Conservation (phyloP, 495 filamentous ascomycete genomes). For the Barbatosphaeria neglecta region DNA sequence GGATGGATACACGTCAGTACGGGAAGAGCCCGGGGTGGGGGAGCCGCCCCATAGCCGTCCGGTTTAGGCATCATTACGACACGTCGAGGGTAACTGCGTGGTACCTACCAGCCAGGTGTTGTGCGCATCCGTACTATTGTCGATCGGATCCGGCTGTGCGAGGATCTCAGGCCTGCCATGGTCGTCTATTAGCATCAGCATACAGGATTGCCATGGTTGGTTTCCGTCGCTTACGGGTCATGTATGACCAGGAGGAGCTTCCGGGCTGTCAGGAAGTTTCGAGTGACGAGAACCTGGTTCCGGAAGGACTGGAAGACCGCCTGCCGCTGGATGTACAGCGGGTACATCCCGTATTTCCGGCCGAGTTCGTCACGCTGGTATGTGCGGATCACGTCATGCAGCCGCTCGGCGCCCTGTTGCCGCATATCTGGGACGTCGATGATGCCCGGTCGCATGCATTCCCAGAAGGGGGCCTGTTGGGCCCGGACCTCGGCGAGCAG, state of each 20-base stretch:
- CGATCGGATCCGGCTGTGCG: slow-evolving; percentile 53
- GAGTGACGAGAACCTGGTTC: slow-evolving; percentile 80
- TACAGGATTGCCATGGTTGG: too few species aligned
- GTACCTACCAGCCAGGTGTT: slow-evolving; percentile 73
- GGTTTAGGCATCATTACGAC: too few species aligned
- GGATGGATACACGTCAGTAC: slow-evolving; percentile 1
- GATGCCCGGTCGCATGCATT: slow-evolving; percentile 44
- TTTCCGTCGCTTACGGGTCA: slow-evolving; percentile 72
- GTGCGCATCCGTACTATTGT: slow-evolving; percentile 64
- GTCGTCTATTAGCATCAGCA: slow-evolving; percentile 11
- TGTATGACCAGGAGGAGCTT: slow-evolving; percentile 68
- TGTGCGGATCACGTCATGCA: slow-evolving; percentile 59
- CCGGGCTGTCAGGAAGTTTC: slow-evolving; percentile 19
- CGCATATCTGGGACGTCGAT: slow-evolving; percentile 30
- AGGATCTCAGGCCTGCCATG: slow-evolving; percentile 53
- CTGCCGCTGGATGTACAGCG: slow-evolving; percentile 60
- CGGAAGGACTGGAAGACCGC: slow-evolving; percentile 66
- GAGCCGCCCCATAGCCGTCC: too few species aligned
- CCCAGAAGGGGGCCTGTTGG: slow-evolving; percentile 46
- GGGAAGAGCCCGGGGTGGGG: background rate
- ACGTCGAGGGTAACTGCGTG: too few species aligned
- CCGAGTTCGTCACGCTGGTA: slow-evolving; percentile 60
- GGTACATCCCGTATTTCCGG: slow-evolving; percentile 61
- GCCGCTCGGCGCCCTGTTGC: slow-evolving; percentile 16
- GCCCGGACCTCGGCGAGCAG: slow-evolving; percentile 39